Conservation (phyloP, 495 filamentous ascomycete species). For the Margaritispora aquatica region DNA sequence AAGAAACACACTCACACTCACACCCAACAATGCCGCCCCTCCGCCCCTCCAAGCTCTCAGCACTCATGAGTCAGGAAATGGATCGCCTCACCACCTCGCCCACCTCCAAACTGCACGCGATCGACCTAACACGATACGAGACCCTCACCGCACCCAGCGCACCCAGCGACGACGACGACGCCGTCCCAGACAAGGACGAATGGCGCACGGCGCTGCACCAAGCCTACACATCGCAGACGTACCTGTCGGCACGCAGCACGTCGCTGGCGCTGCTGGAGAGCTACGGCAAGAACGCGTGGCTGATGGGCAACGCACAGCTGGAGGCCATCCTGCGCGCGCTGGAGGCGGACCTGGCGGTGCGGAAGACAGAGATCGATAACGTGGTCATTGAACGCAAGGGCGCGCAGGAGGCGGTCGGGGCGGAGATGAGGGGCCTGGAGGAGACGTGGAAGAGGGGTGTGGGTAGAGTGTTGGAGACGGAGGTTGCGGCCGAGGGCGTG, state of each 20-base stretch:
- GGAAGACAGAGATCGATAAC: slow-evolving; percentile 58
- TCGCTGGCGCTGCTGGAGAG: slow-evolving; percentile 71
- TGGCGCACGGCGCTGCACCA: slow-evolving; percentile 19
- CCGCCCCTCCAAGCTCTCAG: slow-evolving; percentile 43
- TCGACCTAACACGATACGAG: slow-evolving; percentile 83
- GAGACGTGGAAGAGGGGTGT: slow-evolving; percentile 68
- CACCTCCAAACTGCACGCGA: slow-evolving; percentile 36
- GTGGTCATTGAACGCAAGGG: slow-evolving; percentile 64
- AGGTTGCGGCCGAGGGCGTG: slow-evolving; percentile 65
- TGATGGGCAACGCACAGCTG: slow-evolving; percentile 73
- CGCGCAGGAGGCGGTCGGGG: slow-evolving; percentile 60
- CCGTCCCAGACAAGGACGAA: slow-evolving; percentile 22
- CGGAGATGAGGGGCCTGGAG: slow-evolving; percentile 63
- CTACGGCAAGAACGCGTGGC: slow-evolving; percentile 85
- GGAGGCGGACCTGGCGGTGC: slow-evolving; percentile 71
- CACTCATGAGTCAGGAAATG: slow-evolving; percentile 43
- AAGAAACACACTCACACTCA: slow-evolving; percentile 23
- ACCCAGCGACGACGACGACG: slow-evolving; percentile 24
- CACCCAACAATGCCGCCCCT: slow-evolving; percentile 34
- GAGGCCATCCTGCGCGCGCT: slow-evolving; percentile 63
- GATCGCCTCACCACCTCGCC: slow-evolving; percentile 40
- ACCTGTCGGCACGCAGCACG: slow-evolving; percentile 57
- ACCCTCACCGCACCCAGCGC: too few relatives aligned
- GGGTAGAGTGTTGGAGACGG: slow-evolving; percentile 65
- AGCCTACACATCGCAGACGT: slow-evolving; percentile 59